Percentiles rank a stretch among this genome's conserved stretches.
Conservation (phyloP, 2,329 filamentous ascomycete genomes). For the Talaromyces amestolkiae region DNA sequence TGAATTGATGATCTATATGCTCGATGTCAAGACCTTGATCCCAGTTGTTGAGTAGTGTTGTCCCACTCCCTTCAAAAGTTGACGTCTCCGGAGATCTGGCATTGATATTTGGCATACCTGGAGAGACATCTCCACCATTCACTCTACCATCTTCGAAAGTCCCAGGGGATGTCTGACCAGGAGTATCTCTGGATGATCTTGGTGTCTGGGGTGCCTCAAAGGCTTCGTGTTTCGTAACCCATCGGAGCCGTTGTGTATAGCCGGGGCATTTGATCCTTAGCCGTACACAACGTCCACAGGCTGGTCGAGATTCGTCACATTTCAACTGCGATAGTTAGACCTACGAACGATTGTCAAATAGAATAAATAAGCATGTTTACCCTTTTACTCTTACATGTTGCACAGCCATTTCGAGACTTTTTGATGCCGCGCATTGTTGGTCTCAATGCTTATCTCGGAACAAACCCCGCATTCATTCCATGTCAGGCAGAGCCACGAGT, state of each 20-base stretch:
- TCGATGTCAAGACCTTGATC: constrained; percentile 19
- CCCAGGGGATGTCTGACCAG: background rate
- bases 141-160: background rate
- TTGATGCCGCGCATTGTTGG: constrained; percentile 39
- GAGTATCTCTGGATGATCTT: background rate
- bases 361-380: constrained; percentile 23
- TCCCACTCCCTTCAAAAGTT: background rate
- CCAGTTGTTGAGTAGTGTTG: background rate
- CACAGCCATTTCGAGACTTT: constrained; percentile 43
- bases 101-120: background rate
- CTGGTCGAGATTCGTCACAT: constrained; percentile 41
- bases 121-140: background rate
- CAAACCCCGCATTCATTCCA: background rate
- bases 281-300: constrained; percentile 39
- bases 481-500: background rate
- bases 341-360: background rate
- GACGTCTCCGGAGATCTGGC: background rate
- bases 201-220: constrained; percentile 18
- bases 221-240: constrained; percentile 37
- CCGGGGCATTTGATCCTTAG: constrained; percentile 39
- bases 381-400: constrained; percentile 43
- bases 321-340: constrained; percentile 31
- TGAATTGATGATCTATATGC: constrained; percentile 32
- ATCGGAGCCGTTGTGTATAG: constrained; percentile 38
- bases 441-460: background rate